These are phyloP conservation scores for Chenopodium formosanum DNA, from an alignment of 148 eudicot species.

Conservation along the genomic window DNA sequence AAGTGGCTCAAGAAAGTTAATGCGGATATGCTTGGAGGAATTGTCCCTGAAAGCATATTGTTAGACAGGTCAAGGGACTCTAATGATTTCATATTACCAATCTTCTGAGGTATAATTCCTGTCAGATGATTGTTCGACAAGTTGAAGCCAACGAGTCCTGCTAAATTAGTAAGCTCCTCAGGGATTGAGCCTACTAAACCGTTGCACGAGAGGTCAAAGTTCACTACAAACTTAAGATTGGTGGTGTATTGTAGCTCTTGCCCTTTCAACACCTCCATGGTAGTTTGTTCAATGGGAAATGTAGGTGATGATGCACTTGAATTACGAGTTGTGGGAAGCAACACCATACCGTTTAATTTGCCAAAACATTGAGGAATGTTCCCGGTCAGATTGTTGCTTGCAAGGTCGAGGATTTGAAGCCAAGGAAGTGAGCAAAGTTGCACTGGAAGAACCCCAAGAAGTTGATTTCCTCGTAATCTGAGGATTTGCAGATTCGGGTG, in stretches of 20 bases:
- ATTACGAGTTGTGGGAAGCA: background rate
- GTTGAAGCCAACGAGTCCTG: constrained; percentile 24
- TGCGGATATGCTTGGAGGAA: constrained; percentile 32
- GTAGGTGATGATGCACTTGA: background rate
- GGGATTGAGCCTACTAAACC: constrained; percentile 32
- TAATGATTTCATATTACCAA: constrained; percentile 25
- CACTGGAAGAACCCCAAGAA: constrained; percentile 39
- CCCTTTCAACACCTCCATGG: constrained; percentile 22
- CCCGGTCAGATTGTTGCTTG: constrained; percentile 37
- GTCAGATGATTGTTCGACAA: constrained; percentile 36
- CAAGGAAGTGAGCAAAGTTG: constrained; percentile 24
- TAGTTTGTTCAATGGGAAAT: background rate
- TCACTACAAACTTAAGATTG: background rate
- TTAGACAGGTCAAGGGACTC: constrained; percentile 40
- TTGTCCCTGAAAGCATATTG: constrained; percentile 32
- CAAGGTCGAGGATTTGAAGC: constrained; percentile 43
- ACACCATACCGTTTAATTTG: constrained; percentile 20
- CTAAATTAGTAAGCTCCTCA: constrained; percentile 14
- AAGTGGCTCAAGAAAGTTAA: constrained; percentile 26
- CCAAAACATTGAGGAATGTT: constrained; percentile 38
- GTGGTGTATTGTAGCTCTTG: constrained; percentile 14
- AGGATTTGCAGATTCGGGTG: constrained; percentile 13
- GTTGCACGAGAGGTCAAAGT: constrained; percentile 42
- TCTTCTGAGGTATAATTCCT: constrained; percentile 32
- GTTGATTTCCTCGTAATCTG: constrained; percentile 26